phyloP scores from a whole-genome alignment of 176 grass and related monocot species.

The Phoenix dactylifera region DNA sequence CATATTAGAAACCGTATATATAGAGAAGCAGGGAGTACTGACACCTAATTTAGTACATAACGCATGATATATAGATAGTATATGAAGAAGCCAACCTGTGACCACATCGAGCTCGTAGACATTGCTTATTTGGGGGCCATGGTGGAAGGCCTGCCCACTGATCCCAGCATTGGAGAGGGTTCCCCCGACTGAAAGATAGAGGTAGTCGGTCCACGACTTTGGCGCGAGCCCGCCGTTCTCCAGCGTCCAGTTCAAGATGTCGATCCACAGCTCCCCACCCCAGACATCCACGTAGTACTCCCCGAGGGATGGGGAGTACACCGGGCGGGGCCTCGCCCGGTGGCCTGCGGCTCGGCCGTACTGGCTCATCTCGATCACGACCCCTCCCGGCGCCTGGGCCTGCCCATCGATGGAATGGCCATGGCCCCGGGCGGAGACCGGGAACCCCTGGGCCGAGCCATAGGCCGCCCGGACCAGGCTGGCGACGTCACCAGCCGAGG shows the following conservation, averaged over 20 bases:
- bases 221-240: background rate
- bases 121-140: conserved; percentile 12
- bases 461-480: conserved; percentile 36
- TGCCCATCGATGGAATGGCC: conserved; percentile 89
- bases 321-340: conserved; percentile 23
- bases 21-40: no score
- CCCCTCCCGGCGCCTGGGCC: conserved; percentile 54
- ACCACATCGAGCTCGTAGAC: conserved; percentile 5
- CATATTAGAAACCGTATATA: background rate
- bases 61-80: no score
- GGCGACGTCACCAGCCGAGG: conserved; percentile 42
- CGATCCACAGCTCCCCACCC: conserved; percentile 12
- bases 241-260: conserved; percentile 11
- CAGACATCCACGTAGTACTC: conserved; percentile 27
- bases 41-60: no score
- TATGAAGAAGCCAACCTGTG: background rate
- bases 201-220: conserved; percentile 13
- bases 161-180: conserved; percentile 17
- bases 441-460: conserved; percentile 30
- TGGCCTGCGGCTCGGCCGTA: conserved; percentile 9
- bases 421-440: conserved; percentile 61
- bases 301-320: conserved; percentile 33
- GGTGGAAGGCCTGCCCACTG: conserved; percentile 10
- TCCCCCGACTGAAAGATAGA: conserved; percentile 12
- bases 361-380: conserved; percentile 71